Percentiles rank a stretch among this genome's conserved stretches.
Evolutionary conservation across 805 yeast species (phyloP).

Genomic region (Metschnikowia santaceciliae): DNA sequence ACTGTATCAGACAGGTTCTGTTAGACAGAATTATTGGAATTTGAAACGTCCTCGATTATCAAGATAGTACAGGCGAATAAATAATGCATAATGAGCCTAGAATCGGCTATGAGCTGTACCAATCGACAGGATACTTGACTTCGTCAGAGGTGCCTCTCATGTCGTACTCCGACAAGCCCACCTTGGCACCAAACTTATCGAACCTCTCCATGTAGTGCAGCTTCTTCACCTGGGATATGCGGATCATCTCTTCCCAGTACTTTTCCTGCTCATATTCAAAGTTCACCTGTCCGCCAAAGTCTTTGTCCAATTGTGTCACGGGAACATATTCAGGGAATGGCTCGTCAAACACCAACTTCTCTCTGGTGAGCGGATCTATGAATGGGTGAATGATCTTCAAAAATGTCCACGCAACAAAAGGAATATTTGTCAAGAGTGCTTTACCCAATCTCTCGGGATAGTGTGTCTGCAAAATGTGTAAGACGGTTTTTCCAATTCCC

Average conservation of each 20-base stretch:
- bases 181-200: slow-evolving; percentile 60
- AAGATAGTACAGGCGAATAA: neutral
- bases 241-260: slow-evolving; percentile 73
- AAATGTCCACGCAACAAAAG: slow-evolving; percentile 91
- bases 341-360: slow-evolving; percentile 86
- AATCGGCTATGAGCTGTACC: slow-evolving; percentile 8
- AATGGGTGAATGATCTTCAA: slow-evolving; percentile 89
- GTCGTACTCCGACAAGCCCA: slow-evolving; percentile 83
- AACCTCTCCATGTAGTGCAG: slow-evolving; percentile 65
- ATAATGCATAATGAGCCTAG: neutral
- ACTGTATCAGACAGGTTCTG: no score
- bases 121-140: slow-evolving; percentile 24
- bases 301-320: slow-evolving; percentile 70
- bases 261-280: slow-evolving; percentile 76
- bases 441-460: slow-evolving; percentile 96
- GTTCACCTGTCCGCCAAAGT: slow-evolving; percentile 81
- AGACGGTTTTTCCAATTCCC: slow-evolving; percentile 83
- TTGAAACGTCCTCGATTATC: no score
- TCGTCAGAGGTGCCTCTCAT: slow-evolving; percentile 48
- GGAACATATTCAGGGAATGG: slow-evolving; percentile 86
- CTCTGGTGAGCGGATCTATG: slow-evolving; percentile 92
- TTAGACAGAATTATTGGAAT: no score
- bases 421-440: slow-evolving; percentile 88
- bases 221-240: slow-evolving; percentile 57
- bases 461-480: slow-evolving; percentile 91